phyloP scores from a whole-genome alignment of 495 filamentous ascomycete species.

The Delitschia confertaspora region DNA sequence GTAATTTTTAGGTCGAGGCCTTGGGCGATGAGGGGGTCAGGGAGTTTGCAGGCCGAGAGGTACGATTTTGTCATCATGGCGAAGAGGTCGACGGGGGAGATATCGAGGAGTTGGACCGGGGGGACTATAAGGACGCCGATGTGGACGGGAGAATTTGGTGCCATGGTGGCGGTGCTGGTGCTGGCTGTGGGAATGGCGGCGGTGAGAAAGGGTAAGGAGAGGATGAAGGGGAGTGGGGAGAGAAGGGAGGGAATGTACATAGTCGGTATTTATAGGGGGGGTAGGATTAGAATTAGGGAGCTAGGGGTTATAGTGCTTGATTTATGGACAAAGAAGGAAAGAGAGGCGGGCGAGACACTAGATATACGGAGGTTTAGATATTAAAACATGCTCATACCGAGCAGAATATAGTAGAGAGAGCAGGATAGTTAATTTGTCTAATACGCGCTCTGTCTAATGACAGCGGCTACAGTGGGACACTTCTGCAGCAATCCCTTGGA shows the following conservation, averaged over 20 bases:
- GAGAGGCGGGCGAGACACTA: no score
- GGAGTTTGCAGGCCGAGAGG: slow-evolving; percentile 20
- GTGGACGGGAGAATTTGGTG: slow-evolving; percentile 6
- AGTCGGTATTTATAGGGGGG: not conserved
- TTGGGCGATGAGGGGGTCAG: slow-evolving; percentile 16
- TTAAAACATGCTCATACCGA: no score
- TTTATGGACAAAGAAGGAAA: no score
- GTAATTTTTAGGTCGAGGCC: slow-evolving; percentile 13
- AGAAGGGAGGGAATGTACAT: not conserved
- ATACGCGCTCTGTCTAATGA: no score
- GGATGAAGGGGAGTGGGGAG: not conserved
- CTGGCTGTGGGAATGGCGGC: not conserved
- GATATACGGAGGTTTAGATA: no score
- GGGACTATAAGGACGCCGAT: slow-evolving; percentile 26
- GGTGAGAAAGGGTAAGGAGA: not conserved
- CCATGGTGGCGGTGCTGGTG: slow-evolving; percentile 2
- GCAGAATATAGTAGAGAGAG: no score
- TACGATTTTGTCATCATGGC: slow-evolving; percentile 18
- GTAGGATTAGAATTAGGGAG: not conserved
- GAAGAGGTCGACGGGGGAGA: slow-evolving; percentile 28
- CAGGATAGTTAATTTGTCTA: no score
- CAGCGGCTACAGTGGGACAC: no score
- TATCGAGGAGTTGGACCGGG: slow-evolving; percentile 27
- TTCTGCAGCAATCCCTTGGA: no score
- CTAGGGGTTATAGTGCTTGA: no score